phyloP scores from a whole-genome alignment of 345 rosid species.

The Brassica juncea region DNA sequence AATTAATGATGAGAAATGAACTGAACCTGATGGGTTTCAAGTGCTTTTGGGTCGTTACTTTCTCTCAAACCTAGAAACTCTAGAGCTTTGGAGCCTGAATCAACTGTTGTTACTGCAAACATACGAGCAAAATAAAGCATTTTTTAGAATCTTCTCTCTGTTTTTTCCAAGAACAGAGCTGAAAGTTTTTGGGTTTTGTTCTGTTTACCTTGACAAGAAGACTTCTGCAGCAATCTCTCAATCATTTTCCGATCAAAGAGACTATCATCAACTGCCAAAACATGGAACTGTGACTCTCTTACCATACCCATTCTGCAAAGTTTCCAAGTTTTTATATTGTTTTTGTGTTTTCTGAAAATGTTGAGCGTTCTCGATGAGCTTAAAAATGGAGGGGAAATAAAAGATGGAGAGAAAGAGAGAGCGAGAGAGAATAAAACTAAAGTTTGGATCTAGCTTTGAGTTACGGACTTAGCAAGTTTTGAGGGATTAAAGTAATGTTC shows the following conservation, averaged over 20 bases:
- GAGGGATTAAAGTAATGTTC: not conserved
- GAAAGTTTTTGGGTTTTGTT: not conserved
- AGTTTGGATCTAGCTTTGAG: slow-evolving; percentile 28
- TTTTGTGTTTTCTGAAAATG: not conserved
- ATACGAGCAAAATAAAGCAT: not conserved
- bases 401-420: not conserved
- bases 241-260: slow-evolving; percentile 75
- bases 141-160: not conserved
- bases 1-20: not conserved
- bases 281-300: slow-evolving; percentile 68
- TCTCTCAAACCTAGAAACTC: slow-evolving; percentile 71
- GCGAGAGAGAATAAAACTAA: not conserved
- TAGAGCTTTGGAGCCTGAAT: slow-evolving; percentile 86
- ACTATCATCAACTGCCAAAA: slow-evolving; percentile 94
- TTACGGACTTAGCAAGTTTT: slow-evolving; percentile 28
- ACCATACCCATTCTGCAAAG: slow-evolving; percentile 38
- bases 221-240: slow-evolving; percentile 86
- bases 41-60: slow-evolving; percentile 40
- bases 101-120: slow-evolving; percentile 78
- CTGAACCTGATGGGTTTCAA: slow-evolving; percentile 36
- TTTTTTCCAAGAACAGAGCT: not conserved
- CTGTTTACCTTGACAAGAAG: slow-evolving; percentile 73
- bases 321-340: not conserved
- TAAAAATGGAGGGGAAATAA: not conserved
- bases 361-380: not conserved